phyloP scores from a whole-genome alignment of 208 protist genomes.

The Acanthamoeba lugdunensis region DNA sequence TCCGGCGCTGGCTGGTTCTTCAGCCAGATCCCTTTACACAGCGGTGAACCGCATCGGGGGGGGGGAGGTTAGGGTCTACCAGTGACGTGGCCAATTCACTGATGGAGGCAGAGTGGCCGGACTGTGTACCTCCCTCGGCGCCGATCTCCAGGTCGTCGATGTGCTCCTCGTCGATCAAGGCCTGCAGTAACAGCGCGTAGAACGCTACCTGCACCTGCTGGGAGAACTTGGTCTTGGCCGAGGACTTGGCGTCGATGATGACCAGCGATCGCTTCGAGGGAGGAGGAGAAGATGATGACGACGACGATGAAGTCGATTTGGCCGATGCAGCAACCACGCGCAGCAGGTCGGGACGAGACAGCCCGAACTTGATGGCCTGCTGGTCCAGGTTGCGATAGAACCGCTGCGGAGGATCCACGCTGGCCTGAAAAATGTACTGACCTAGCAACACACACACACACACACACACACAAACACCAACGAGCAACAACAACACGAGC shows the following conservation, averaged over 20 bases:
- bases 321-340: neutral
- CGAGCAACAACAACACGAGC: no score
- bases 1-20: conserved; percentile 1
- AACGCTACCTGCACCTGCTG: conserved; percentile 3
- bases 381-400: conserved; percentile 4
- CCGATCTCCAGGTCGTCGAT: neutral
- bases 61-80: no score
- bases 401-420: neutral
- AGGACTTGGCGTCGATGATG: conserved; percentile 39
- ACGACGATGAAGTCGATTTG: no score
- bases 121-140: conserved; percentile 12
- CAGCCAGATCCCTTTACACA: neutral
- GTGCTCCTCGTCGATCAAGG: neutral
- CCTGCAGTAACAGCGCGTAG: neutral
- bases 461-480: neutral
- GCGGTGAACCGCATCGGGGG: no score
- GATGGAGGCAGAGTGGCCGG: no score
- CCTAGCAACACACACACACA: neutral
- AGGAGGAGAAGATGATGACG: no score
- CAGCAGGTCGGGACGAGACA: conserved; percentile 5
- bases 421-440: conserved; percentile 31
- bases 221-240: conserved; percentile 22
- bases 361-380: neutral
- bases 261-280: neutral
- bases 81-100: no score